Conservation (phyloP, 2,329 filamentous ascomycete genomes). For the Ophiocordyceps polyrhachis-furcata region DNA sequence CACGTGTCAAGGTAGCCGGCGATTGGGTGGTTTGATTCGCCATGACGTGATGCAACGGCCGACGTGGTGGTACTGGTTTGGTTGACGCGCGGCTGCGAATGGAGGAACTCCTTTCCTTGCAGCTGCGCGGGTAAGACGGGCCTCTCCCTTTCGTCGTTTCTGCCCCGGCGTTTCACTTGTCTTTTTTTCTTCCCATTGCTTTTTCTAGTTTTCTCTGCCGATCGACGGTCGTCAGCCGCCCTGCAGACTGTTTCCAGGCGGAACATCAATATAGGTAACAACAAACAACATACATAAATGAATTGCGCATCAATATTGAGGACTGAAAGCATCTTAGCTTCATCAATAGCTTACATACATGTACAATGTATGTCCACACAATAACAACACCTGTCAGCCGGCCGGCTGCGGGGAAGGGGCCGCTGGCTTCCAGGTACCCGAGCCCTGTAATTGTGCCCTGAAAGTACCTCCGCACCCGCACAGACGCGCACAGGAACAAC, state of each 20-base stretch:
- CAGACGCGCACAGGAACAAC: background rate
- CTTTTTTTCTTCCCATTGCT: background rate
- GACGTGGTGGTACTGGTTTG: background rate
- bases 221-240: background rate
- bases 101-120: too few species aligned
- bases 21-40: background rate
- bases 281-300: too few species aligned
- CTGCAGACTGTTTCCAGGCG: background rate
- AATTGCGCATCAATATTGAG: too few species aligned
- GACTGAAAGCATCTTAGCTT: too few species aligned
- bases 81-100: background rate
- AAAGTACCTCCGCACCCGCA: background rate
- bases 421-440: background rate
- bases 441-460: background rate
- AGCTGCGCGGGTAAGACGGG: background rate
- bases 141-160: background rate
- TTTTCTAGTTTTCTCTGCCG: conserved; percentile 1
- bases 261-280: background rate
- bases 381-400: background rate
- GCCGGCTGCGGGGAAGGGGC: background rate
- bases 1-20: background rate
- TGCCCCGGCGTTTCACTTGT: background rate
- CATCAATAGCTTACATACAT: too few species aligned
- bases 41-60: background rate
- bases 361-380: too few species aligned